Base-by-base conservation (phyloP, 805 yeast species). In the Wickerhamomyces queroliae region DNA sequence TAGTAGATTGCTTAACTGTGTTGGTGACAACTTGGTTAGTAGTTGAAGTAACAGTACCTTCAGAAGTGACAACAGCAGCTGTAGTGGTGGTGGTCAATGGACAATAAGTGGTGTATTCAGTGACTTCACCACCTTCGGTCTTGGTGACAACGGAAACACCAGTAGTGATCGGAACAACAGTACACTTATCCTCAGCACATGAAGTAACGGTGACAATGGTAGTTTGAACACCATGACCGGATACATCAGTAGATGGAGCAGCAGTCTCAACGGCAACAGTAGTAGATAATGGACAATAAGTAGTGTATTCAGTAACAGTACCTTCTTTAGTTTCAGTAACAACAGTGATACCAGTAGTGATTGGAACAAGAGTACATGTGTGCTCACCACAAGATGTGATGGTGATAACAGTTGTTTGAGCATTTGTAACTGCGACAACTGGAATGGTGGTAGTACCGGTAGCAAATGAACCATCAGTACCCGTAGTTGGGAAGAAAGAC, bases 141-240 rank as follows among this genome's bases (percentile, higher is more conserved):
- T 26, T 24, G 9, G 39, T 38, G 8, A 38, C 37, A 32, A 34
- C 41, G 18, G 43, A 55, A 46, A 59, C 61, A 55, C 56, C 50
- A 35, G 55, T 53, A 37, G 64, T 58, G 36, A 54, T 58, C 35
- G 63, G 55, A 39, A 60, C 57, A 35, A 56, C 50, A 20, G 62
- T 57, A 52, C 68, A 63, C 27, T 46, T 53, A 50, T 59, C 49
- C 23, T 52, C 50, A 31, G 47, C 52, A 54, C 68, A 63, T 34
- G 61, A 55, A 40, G 68, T 62, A 50, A 62, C 49, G 47, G 69
- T 63, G 16, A 61, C 59, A 43, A 57, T 48, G 38, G 65, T 60
- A 44, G 66, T 62, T 29, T 13, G 10, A 18, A 18, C 16, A 12
- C 19, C 22, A 5, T 10, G n/a, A n/a, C n/a, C n/a, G n/a, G n/a